These are phyloP conservation scores for Gastrodia elata DNA, from an alignment of 106 monocot genomes.

Conservation along the genomic window DNA sequence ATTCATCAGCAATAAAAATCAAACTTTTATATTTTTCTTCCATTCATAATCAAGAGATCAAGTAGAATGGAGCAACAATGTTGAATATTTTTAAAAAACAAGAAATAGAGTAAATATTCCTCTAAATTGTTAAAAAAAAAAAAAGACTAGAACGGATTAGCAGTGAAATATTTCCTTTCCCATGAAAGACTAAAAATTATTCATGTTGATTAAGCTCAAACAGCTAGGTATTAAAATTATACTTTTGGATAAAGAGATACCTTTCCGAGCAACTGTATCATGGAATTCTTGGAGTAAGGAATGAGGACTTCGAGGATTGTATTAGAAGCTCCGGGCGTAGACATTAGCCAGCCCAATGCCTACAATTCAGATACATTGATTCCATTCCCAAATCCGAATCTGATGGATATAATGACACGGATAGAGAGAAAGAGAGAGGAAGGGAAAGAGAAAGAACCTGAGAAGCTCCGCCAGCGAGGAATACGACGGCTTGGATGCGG, in stretches of 20 bases:
- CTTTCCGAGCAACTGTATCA: slow-evolving; percentile 77
- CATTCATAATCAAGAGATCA: background rate
- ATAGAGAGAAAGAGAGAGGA: slow-evolving; percentile 66
- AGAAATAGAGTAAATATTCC: background rate
- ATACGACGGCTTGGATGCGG: slow-evolving; percentile 57
- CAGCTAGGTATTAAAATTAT: background rate
- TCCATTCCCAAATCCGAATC: background rate
- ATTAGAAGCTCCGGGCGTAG: slow-evolving; percentile 78
- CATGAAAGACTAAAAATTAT: background rate
- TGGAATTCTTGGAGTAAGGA: slow-evolving; percentile 76
- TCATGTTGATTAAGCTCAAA: background rate
- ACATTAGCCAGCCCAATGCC: slow-evolving; percentile 86
- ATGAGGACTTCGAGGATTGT: slow-evolving; percentile 79
- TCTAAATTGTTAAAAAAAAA: background rate
- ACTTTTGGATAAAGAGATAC: slow-evolving; percentile 9
- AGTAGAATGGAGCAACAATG: background rate
- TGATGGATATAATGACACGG: background rate
- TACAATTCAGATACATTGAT: slow-evolving; percentile 12
- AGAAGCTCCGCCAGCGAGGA: slow-evolving; percentile 82
- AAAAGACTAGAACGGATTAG: background rate
- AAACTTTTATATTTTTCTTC: background rate
- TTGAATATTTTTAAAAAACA: background rate
- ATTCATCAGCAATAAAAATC: background rate
- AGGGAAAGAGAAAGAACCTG: slow-evolving; percentile 46
- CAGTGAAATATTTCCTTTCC: background rate